Percentiles rank a stretch among this genome's conserved stretches.
Evolutionary conservation across 169 alveolate species (phyloP).

Genomic region (Besnoitia besnoiti): DNA sequence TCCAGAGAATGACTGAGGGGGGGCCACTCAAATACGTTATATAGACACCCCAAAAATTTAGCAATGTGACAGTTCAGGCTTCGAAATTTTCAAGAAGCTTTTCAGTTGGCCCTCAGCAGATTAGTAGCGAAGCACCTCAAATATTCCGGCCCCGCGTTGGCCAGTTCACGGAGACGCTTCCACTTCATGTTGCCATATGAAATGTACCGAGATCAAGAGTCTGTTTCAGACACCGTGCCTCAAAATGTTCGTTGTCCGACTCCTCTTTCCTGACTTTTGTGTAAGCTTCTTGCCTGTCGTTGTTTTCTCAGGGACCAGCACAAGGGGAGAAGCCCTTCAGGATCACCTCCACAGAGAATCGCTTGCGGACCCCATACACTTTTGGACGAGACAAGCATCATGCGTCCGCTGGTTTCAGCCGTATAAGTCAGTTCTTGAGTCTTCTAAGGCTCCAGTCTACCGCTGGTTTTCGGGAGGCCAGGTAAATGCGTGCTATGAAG

Average conservation of each 20-base stretch:
- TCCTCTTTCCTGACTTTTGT: neutral
- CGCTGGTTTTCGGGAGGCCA: slow-evolving; percentile 61
- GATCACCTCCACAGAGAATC: slow-evolving; percentile 18
- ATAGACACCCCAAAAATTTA: too few relatives aligned
- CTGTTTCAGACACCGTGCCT: neutral
- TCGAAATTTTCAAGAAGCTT: too few relatives aligned
- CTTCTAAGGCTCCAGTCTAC: slow-evolving; percentile 75
- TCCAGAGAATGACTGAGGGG: too few relatives aligned
- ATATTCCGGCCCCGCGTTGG: too few relatives aligned
- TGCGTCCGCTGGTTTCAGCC: slow-evolving; percentile 71
- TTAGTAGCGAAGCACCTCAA: too few relatives aligned
- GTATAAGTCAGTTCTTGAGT: slow-evolving; percentile 72
- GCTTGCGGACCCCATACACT: neutral
- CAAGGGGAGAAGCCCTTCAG: neutral
- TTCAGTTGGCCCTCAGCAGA: too few relatives aligned
- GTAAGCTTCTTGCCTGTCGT: neutral
- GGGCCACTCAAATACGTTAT: too few relatives aligned
- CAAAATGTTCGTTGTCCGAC: neutral
- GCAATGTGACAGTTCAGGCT: too few relatives aligned
- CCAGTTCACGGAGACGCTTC: too few relatives aligned
- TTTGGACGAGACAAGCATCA: neutral
- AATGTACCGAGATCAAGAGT: neutral
- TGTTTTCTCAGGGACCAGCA: neutral
- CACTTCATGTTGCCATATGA: neutral
- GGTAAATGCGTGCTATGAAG: slow-evolving; percentile 52